phyloP scores from a whole-genome alignment of 1,284 basidiomycete species.

The Apiotrichum veenhuisii region DNA sequence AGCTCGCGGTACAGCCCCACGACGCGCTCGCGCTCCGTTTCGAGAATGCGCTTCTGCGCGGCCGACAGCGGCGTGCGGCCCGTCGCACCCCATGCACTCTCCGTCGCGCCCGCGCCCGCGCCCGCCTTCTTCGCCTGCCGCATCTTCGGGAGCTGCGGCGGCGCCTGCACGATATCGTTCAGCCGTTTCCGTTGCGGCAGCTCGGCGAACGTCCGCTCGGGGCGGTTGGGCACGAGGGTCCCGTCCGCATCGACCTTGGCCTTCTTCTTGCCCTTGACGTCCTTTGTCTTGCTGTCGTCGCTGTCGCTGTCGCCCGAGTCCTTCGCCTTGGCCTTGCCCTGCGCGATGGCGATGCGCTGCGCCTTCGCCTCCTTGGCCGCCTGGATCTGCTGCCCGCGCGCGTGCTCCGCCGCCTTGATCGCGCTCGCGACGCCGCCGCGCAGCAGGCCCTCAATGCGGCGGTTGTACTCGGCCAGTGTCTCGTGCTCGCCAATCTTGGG shows the following conservation, averaged over 20 bases:
- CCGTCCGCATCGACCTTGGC: neutral
- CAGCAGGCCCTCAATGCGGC: constrained; percentile 41
- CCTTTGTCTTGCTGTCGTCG: constrained; percentile 12
- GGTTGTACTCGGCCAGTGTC: constrained; percentile 45
- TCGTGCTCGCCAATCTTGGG: constrained; percentile 28
- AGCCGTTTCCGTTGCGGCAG: constrained; percentile 15
- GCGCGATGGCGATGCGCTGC: constrained; percentile 15
- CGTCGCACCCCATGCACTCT: neutral
- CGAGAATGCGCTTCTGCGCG: constrained; percentile 44
- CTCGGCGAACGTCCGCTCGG: constrained; percentile 12
- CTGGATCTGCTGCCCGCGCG: constrained; percentile 24
- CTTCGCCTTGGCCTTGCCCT: constrained; percentile 21
- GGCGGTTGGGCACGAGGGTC: constrained; percentile 6
- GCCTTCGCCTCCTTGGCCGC: constrained; percentile 27
- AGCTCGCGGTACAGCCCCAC: constrained; percentile 37
- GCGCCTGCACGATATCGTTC: constrained; percentile 29
- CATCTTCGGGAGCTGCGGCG: constrained; percentile 24
- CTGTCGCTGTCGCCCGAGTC: constrained; percentile 21
- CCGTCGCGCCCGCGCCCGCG: neutral
- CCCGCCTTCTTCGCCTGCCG: constrained; percentile 11
- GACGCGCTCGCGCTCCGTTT: constrained; percentile 44
- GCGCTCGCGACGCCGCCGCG: constrained; percentile 41
- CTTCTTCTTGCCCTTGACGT: neutral
- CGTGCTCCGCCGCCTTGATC: constrained; percentile 40
- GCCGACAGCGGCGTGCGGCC: constrained; percentile 37